Base-by-base conservation (phyloP, 306 rosid genomes). In the Fagus crenata region DNA sequence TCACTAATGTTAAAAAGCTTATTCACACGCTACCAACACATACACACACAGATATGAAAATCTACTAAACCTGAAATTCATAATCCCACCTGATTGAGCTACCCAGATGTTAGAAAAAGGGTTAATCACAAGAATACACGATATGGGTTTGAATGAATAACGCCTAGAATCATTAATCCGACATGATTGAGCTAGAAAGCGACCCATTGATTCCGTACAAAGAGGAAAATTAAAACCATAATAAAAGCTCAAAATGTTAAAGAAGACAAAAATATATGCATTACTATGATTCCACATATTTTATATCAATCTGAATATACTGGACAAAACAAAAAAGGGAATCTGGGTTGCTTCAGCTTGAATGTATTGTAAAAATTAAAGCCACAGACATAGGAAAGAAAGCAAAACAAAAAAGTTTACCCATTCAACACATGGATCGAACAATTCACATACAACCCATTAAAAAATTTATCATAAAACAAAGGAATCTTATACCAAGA, bases 371-470 rank as follows among this genome's bases (percentile, higher is more conserved):
- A 72, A 18, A 76, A 78, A 39, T 28, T 32, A 73, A 71, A 75
- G 4, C 78, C 81, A 37, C 60, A 37, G 67, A 56, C 46, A 15
- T 36, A 59, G 85, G 63, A 31, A 71, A 71, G 33, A 32, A 15
- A 35, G 71, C 18, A 17, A 32, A 64, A 64, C 71, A 33, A 32
- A 63, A 72, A 54, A 0, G 77, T n/a, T 33, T 41, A 76, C 49
- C 63, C 65, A 75, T 75, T 78, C 76, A 77, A 78, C 77, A 85
- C 76, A 53, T 81, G 79, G 87, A 85, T 88, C 91, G 72, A 78
- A 81, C 63, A 80, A 72, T 80, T 79, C 88, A 88, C 85, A 82
- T 71, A 89, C 58, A 79, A 75, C 79, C 87, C 82, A 82, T 70
- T 74, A 85, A 74, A 84, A 80, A 81, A 46, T 80, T 63, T 49